phyloP scores from a whole-genome alignment of 768 basidiomycete species.

The Pleurotus sapidus region DNA sequence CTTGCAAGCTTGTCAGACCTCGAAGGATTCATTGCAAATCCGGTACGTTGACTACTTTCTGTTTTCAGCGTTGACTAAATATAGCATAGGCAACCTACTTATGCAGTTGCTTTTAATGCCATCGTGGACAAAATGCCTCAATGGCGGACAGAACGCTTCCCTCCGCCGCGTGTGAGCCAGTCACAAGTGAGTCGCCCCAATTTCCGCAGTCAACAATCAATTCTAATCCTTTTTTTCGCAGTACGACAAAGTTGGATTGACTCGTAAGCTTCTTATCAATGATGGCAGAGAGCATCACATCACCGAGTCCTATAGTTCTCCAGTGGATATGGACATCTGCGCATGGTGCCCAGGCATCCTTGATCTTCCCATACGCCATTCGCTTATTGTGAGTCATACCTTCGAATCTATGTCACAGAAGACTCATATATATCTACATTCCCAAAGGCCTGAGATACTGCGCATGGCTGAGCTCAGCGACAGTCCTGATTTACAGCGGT shows the following conservation, averaged over 20 bases:
- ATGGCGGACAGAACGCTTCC: slow-evolving; percentile 75
- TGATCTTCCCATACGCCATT: slow-evolving; percentile 76
- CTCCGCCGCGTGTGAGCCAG: slow-evolving; percentile 83
- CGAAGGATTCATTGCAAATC: slow-evolving; percentile 57
- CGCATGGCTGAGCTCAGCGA: slow-evolving; percentile 91
- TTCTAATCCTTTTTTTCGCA: slow-evolving; percentile 23
- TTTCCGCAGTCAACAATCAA: not conserved
- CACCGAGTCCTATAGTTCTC: slow-evolving; percentile 47
- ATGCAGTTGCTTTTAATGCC: slow-evolving; percentile 52
- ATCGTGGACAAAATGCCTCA: slow-evolving; percentile 57
- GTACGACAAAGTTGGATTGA: slow-evolving; percentile 88
- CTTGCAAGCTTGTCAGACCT: slow-evolving; percentile 48
- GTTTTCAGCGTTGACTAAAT: slow-evolving; percentile 9
- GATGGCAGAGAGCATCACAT: slow-evolving; percentile 6
- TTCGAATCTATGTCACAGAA: slow-evolving; percentile 4
- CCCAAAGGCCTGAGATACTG: slow-evolving; percentile 75
- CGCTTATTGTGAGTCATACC: slow-evolving; percentile 63
- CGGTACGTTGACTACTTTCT: slow-evolving; percentile 34
- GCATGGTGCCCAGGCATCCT: slow-evolving; percentile 69
- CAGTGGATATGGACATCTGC: slow-evolving; percentile 80
- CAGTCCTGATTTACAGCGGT: slow-evolving; percentile 75
- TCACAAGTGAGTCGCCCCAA: slow-evolving; percentile 50
- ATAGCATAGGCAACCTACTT: slow-evolving; percentile 45
- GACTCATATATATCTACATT: slow-evolving; percentile 4
- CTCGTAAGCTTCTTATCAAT: slow-evolving; percentile 45